Conservation (phyloP, 1,284 basidiomycete genomes). For the Singerocomus inundabilis region DNA sequence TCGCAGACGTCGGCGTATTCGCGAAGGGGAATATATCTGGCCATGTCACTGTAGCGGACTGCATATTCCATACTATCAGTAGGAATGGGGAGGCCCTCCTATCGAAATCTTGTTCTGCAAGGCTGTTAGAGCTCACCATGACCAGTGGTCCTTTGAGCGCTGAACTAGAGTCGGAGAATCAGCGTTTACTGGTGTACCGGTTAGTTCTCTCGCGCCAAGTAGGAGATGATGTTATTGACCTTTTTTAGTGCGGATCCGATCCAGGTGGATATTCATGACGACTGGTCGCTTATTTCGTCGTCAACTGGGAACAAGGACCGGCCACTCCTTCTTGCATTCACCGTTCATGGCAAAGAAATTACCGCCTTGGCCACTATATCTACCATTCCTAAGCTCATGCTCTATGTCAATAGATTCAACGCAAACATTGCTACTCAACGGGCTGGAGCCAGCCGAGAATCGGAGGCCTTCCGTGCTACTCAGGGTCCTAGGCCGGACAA, state of each 20-base stretch:
- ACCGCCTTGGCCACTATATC: constrained; percentile 69
- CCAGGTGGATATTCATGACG: constrained; percentile 73
- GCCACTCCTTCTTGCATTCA: constrained; percentile 74
- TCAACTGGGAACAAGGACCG: constrained; percentile 45
- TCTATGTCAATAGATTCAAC: constrained; percentile 71
- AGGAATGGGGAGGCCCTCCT: constrained; percentile 43
- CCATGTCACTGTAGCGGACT: constrained; percentile 61
- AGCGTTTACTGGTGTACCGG: constrained; percentile 77
- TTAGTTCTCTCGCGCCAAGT: constrained; percentile 37
- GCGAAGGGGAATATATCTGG: constrained; percentile 80
- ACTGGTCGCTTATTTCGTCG: constrained; percentile 67
- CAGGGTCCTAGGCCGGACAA: constrained; percentile 69
- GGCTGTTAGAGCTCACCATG: constrained; percentile 73
- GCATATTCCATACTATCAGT: constrained; percentile 74
- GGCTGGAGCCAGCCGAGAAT: constrained; percentile 70
- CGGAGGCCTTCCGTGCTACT: constrained; percentile 66
- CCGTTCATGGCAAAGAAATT: constrained; percentile 71
- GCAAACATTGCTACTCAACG: constrained; percentile 71
- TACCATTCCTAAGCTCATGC: constrained; percentile 71
- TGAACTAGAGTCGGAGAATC: constrained; percentile 74
- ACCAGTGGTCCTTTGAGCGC: constrained; percentile 71
- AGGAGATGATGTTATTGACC: not conserved
- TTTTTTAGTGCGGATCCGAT: constrained; percentile 71
- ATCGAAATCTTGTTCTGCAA: constrained; percentile 37
- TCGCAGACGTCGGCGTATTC: constrained; percentile 59